Evolutionary conservation across 148 eudicot species (phyloP).

Genomic region (Vaccinium corymbosum): DNA sequence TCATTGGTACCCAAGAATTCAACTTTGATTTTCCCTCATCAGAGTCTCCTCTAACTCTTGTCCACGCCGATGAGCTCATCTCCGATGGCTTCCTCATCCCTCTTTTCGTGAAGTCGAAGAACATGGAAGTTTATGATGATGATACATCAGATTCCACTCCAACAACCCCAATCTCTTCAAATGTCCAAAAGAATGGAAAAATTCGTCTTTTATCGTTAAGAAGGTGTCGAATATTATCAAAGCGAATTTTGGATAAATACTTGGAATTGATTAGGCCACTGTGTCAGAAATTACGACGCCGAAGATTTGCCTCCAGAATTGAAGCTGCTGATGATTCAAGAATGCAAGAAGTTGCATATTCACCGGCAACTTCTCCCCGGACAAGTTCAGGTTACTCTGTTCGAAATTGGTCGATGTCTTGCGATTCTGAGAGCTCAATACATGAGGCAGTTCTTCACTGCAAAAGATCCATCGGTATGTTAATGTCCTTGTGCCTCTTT

Average conservation of each 20-base stretch:
- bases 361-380: slow-evolving; percentile 50
- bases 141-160: slow-evolving; percentile 25
- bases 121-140: slow-evolving; percentile 22
- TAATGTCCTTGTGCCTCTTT: background rate
- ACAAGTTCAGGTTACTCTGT: slow-evolving; percentile 50
- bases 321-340: slow-evolving; percentile 27
- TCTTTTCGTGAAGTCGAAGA: slow-evolving; percentile 32
- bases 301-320: slow-evolving; percentile 30
- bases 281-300: slow-evolving; percentile 41
- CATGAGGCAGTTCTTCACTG: slow-evolving; percentile 94
- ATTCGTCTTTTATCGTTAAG: slow-evolving; percentile 45
- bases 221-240: slow-evolving; percentile 60
- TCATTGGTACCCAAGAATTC: slow-evolving; percentile 42
- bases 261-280: slow-evolving; percentile 45
- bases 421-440: slow-evolving; percentile 85
- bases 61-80: slow-evolving; percentile 72
- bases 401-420: slow-evolving; percentile 61
- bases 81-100: slow-evolving; percentile 60
- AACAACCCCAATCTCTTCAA: slow-evolving; percentile 16
- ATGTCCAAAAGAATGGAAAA: slow-evolving; percentile 24
- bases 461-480: slow-evolving; percentile 69
- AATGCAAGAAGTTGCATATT: slow-evolving; percentile 23
- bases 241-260: slow-evolving; percentile 49
- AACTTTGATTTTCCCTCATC: slow-evolving; percentile 48
- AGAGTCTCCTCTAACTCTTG: slow-evolving; percentile 35